These are phyloP conservation scores for Cercospora brassicicola DNA, from an alignment of 2,329 filamentous ascomycete genomes.

Conservation along the genomic window DNA sequence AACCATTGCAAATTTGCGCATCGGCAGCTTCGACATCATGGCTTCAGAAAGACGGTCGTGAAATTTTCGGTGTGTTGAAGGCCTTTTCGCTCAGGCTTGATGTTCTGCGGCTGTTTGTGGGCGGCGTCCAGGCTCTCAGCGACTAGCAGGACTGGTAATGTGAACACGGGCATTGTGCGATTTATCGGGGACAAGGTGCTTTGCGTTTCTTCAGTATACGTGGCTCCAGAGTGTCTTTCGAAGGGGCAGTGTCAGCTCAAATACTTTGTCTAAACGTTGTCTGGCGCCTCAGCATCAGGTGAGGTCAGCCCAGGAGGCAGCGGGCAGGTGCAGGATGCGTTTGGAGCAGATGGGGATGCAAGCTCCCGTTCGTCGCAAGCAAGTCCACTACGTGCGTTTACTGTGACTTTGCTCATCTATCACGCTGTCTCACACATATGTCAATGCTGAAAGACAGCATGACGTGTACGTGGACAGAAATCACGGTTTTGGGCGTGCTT, in stretches of 20 bases:
- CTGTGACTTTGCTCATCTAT: background rate
- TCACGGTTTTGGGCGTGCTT: background rate
- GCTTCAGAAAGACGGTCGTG: background rate
- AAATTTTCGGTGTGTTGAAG: background rate
- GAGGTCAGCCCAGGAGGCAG: background rate
- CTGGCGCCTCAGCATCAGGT: background rate
- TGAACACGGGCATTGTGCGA: background rate
- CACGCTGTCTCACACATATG: background rate
- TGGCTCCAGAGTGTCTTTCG: background rate
- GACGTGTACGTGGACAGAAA: background rate
- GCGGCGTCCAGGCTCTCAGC: background rate
- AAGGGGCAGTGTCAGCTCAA: background rate
- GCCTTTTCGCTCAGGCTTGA: background rate
- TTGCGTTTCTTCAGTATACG: background rate
- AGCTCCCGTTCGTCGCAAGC: background rate
- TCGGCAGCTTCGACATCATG: background rate
- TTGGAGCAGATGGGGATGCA: background rate
- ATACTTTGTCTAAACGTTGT: background rate
- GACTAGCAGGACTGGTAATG: background rate
- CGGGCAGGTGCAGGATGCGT: background rate
- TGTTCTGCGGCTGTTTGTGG: background rate
- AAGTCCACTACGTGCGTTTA: background rate
- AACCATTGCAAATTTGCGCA: background rate
- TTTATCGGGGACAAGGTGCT: background rate
- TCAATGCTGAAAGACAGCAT: background rate